Evolutionary conservation across 2,329 filamentous ascomycete genomes (phyloP).

Genomic region (Fusarium sacchari): DNA sequence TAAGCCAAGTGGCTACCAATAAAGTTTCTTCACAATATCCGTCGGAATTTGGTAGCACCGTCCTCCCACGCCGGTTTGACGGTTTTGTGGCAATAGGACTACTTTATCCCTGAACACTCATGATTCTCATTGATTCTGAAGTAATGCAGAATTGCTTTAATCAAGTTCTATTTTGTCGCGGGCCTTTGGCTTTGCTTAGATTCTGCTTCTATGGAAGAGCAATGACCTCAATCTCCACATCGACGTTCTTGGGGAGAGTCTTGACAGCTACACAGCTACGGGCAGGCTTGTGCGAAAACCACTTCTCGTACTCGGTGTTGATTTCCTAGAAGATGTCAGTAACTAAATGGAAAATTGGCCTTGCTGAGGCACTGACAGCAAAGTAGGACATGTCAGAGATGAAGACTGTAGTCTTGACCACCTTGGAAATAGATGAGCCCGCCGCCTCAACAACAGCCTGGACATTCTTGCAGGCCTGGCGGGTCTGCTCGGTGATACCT

Average conservation of each 20-base stretch:
- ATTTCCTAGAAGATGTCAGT: conserved; percentile 63
- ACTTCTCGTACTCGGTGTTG: conserved; percentile 87
- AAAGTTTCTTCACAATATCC: background rate
- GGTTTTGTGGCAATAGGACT: background rate
- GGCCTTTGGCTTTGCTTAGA: background rate
- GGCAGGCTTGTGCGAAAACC: conserved; percentile 86
- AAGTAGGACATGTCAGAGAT: conserved; percentile 92
- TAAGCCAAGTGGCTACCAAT: background rate
- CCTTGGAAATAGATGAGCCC: conserved; percentile 78
- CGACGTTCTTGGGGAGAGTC: conserved; percentile 84
- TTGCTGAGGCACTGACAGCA: conserved; percentile 56
- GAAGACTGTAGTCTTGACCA: conserved; percentile 94
- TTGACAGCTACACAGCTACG: conserved; percentile 91
- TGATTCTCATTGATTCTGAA: background rate
- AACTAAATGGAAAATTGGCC: background rate
- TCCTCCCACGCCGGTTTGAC: background rate
- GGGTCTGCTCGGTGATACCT: conserved; percentile 72
- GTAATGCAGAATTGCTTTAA: background rate
- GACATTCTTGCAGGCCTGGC: conserved; percentile 77
- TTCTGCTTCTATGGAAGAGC: conserved; percentile 66
- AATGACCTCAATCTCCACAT: conserved; percentile 91
- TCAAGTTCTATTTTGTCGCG: background rate
- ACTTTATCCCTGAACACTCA: background rate
- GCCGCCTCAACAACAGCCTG: conserved; percentile 84
- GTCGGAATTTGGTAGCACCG: background rate